Evolutionary conservation across 345 rosid genomes (phyloP).

Genomic region (Corymbia maculata): DNA sequence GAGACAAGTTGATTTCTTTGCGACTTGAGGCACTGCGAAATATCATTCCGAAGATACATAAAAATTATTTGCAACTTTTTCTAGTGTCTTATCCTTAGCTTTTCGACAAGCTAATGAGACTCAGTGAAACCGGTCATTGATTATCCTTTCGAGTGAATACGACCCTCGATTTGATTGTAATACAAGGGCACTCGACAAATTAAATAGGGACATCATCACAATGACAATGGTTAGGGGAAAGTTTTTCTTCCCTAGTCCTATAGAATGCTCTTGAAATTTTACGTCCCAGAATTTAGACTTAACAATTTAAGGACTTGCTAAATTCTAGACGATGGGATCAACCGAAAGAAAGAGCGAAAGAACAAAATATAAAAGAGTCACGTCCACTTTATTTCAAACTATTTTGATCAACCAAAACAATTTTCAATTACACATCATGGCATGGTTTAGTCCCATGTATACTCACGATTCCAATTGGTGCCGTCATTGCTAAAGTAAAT

Average conservation of each 20-base stretch:
- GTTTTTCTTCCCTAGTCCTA: not conserved
- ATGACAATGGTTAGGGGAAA: not conserved
- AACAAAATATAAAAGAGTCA: not conserved
- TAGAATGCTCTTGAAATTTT: not conserved
- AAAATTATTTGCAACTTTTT: not conserved
- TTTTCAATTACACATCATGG: not conserved
- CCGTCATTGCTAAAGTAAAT: not conserved
- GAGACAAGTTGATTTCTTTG: too few species aligned
- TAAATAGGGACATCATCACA: not conserved
- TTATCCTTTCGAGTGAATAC: not conserved
- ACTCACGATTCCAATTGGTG: fast-evolving
- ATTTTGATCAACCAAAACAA: not conserved
- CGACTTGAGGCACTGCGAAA: not conserved
- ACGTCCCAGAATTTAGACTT: not conserved
- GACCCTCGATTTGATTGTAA: not conserved
- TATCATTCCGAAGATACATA: not conserved
- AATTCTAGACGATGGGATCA: not conserved
- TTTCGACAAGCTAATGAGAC: not conserved
- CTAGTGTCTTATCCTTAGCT: not conserved
- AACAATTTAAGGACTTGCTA: not conserved
- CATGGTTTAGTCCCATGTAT: not conserved
- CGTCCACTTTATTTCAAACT: not conserved
- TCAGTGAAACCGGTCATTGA: not conserved
- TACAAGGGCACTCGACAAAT: not conserved
- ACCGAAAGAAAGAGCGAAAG: not conserved